Percentiles rank a stretch among this genome's conserved stretches.
Conservation (phyloP, 179 eudicot genomes). For the Pouteria campechiana region DNA sequence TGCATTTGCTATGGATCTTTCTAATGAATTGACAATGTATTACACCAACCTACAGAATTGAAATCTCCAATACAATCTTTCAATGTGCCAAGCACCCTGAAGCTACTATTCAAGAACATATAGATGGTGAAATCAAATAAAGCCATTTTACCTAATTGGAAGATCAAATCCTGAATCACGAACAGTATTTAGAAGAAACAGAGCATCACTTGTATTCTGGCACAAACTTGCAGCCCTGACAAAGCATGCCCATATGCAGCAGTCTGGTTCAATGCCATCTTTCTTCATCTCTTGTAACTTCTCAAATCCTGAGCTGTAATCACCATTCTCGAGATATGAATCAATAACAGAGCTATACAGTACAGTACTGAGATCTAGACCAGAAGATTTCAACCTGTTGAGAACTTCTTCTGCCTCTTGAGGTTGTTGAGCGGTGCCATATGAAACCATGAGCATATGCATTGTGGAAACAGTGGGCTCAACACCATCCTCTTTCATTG, state of each 20-base stretch:
- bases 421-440: constrained; percentile 86
- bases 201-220: constrained; percentile 42
- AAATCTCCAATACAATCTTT: no score
- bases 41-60: no score
- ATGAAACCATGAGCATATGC: constrained; percentile 91
- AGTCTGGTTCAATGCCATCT: constrained; percentile 82
- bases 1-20: no score
- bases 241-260: constrained; percentile 91
- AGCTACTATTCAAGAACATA: no score
- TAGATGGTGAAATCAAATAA: constrained; percentile 1
- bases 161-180: constrained; percentile 71
- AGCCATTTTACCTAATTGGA: constrained; percentile 52
- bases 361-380: constrained; percentile 45
- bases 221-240: constrained; percentile 86
- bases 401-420: constrained; percentile 90
- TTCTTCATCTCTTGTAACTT: constrained; percentile 68
- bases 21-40: no score
- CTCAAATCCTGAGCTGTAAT: constrained; percentile 55
- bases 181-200: constrained; percentile 52
- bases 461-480: constrained; percentile 81
- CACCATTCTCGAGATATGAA: constrained; percentile 84
- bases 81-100: no score
- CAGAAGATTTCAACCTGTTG: constrained; percentile 52
- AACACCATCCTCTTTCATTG: constrained; percentile 73
- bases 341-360: constrained; percentile 80